These are phyloP conservation scores for Davidsoniella australis DNA, from an alignment of 2,329 filamentous ascomycete species.

Conservation along the genomic window DNA sequence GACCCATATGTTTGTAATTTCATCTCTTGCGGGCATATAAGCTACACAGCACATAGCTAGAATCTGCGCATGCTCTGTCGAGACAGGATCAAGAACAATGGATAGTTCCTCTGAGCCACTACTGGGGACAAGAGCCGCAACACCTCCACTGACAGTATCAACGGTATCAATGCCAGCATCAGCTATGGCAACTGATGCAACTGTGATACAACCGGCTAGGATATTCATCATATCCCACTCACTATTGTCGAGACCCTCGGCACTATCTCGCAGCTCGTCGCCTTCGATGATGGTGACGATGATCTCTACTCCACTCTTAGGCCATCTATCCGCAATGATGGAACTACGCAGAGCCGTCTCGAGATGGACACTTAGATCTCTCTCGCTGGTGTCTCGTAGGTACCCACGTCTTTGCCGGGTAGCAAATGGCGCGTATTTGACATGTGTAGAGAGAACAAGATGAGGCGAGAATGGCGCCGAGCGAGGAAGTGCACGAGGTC, in stretches of 20 bases:
- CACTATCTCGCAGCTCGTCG: slow-evolving; percentile 54
- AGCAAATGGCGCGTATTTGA: slow-evolving; percentile 94
- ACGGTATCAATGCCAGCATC: slow-evolving; percentile 95
- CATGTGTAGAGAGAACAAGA: slow-evolving; percentile 76
- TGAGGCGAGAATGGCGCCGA: slow-evolving; percentile 86
- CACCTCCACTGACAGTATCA: slow-evolving; percentile 74
- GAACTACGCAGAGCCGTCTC: slow-evolving; percentile 80
- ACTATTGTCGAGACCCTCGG: slow-evolving; percentile 34
- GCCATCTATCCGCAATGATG: slow-evolving; percentile 86
- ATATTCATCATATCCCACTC: slow-evolving; percentile 86
- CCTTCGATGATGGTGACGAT: slow-evolving; percentile 86
- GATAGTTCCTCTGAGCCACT: slow-evolving; percentile 21
- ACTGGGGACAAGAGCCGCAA: slow-evolving; percentile 55
- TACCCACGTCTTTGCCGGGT: slow-evolving; percentile 70
- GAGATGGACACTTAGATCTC: slow-evolving; percentile 78
- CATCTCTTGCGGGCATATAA: slow-evolving; percentile 72
- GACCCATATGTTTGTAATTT: slow-evolving; percentile 88
- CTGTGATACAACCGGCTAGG: slow-evolving; percentile 79
- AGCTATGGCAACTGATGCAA: slow-evolving; percentile 77
- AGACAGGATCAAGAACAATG: slow-evolving; percentile 64
- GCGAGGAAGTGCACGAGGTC: slow-evolving; percentile 74
- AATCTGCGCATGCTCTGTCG: slow-evolving; percentile 62
- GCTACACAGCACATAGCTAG: slow-evolving; percentile 76
- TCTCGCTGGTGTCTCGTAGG: slow-evolving; percentile 67
- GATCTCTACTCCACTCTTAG: slow-evolving; percentile 95